These are phyloP conservation scores for Flaveria floridana DNA, from an alignment of 140 eudicot genomes.

Conservation along the genomic window DNA sequence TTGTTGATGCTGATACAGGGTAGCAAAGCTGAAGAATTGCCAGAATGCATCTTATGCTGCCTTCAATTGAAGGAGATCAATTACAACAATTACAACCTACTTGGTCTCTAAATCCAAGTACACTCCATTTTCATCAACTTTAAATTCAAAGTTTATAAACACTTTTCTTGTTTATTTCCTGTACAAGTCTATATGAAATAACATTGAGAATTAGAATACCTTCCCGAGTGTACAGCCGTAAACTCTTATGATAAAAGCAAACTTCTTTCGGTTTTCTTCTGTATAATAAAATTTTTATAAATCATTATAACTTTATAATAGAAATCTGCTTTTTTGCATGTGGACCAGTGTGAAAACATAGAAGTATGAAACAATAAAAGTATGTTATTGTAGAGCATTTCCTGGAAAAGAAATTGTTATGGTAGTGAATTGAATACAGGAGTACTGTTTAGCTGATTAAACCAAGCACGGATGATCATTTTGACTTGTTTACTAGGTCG, in stretches of 20 bases:
- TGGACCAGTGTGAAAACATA: not conserved
- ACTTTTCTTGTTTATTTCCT: conserved; percentile 17
- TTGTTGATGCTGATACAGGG: conserved; percentile 56
- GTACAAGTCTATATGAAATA: conserved; percentile 25
- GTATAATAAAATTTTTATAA: conserved; percentile 10
- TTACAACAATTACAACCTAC: conserved; percentile 55
- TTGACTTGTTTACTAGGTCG: not conserved
- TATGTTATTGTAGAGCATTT: not conserved
- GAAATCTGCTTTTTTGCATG: not conserved
- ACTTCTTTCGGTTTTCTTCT: conserved; percentile 1
- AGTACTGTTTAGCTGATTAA: not conserved
- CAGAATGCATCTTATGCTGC: conserved; percentile 80
- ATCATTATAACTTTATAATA: not conserved
- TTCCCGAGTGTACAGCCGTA: conserved; percentile 39
- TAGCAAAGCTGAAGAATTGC: conserved; percentile 80
- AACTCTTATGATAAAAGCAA: conserved; percentile 11
- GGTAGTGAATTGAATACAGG: not conserved
- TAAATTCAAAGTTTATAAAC: conserved; percentile 20
- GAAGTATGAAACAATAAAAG: not conserved
- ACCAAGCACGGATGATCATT: not conserved
- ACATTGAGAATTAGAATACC: conserved; percentile 25
- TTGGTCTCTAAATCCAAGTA: conserved; percentile 43
- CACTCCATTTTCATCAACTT: conserved; percentile 23
- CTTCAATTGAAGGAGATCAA: conserved; percentile 74
- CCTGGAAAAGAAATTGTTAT: not conserved